Conservation (phyloP, 2,329 filamentous ascomycete species). For the Trichophyton mentagrophytes region DNA sequence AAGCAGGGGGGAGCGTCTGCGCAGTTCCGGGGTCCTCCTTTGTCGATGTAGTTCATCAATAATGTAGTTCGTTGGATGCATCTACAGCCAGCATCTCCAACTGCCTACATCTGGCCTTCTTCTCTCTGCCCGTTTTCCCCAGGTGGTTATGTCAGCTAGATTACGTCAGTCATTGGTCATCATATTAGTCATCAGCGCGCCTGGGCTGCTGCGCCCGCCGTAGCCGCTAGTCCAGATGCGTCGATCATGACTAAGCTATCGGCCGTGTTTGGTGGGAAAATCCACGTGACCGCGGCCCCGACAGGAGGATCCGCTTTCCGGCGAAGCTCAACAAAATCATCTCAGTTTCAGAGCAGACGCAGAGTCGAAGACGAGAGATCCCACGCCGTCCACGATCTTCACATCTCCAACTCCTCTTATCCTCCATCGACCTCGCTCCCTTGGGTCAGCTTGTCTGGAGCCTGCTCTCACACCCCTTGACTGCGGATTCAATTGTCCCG, state of each 20-base stretch:
- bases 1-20: background rate
- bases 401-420: background rate
- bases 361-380: background rate
- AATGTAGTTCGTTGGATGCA: background rate
- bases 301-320: background rate
- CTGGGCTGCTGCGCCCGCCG: background rate
- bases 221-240: background rate
- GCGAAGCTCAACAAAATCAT: conserved; percentile 3
- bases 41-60: background rate
- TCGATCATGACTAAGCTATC: background rate
- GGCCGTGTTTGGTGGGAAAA: background rate
- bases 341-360: background rate
- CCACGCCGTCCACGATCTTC: background rate
- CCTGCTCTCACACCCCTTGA: background rate
- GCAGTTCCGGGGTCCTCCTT: background rate
- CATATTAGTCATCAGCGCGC: background rate
- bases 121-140: background rate
- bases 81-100: background rate
- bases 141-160: background rate
- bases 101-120: background rate
- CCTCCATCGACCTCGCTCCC: background rate
- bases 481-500: background rate
- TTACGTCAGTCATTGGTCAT: background rate
- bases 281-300: background rate
- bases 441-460: background rate